phyloP scores from a whole-genome alignment of 192 early-diverging fungal species.

The Coemansia sp. region DNA sequence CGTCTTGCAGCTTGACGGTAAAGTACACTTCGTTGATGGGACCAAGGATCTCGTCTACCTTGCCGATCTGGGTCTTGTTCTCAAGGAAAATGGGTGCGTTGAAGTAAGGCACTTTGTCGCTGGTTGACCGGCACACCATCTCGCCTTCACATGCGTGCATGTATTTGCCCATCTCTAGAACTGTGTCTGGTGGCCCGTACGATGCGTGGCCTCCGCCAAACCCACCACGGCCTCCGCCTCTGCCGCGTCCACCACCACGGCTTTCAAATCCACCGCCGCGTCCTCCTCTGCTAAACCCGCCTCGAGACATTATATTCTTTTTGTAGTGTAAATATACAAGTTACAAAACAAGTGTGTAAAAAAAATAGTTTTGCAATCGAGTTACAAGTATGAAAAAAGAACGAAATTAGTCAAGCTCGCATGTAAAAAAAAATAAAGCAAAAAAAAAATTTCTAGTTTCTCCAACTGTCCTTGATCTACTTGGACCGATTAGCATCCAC shows the following conservation, averaged over 20 bases:
- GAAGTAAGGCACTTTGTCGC: conserved; percentile 95
- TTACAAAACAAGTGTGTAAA: neutral
- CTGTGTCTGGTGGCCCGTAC: conserved; percentile 74
- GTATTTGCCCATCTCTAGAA: conserved; percentile 83
- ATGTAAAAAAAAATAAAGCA: conserved; percentile 13
- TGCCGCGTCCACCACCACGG: conserved; percentile 19
- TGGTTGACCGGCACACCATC: conserved; percentile 92
- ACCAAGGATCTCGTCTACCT: conserved; percentile 98
- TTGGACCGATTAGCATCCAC: neutral
- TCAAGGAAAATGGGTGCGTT: conserved; percentile 98
- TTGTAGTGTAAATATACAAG: conserved; percentile 14
- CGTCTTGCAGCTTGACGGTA: conserved; percentile 94
- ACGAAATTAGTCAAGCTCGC: neutral
- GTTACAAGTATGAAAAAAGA: neutral
- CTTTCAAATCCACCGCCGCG: conserved; percentile 35
- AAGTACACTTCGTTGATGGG: conserved; percentile 98
- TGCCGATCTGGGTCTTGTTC: conserved; percentile 98
- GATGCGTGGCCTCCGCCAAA: conserved; percentile 50
- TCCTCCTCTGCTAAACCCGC: conserved; percentile 42
- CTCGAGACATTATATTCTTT: conserved; percentile 40
- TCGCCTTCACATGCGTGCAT: conserved; percentile 96
- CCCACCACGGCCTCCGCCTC: conserved; percentile 55
- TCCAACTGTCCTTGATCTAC: neutral
- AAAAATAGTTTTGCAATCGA: neutral
- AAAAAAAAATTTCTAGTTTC: neutral